These are phyloP conservation scores for Podospora didyma DNA, from an alignment of 495 filamentous ascomycete genomes.

Conservation along the genomic window DNA sequence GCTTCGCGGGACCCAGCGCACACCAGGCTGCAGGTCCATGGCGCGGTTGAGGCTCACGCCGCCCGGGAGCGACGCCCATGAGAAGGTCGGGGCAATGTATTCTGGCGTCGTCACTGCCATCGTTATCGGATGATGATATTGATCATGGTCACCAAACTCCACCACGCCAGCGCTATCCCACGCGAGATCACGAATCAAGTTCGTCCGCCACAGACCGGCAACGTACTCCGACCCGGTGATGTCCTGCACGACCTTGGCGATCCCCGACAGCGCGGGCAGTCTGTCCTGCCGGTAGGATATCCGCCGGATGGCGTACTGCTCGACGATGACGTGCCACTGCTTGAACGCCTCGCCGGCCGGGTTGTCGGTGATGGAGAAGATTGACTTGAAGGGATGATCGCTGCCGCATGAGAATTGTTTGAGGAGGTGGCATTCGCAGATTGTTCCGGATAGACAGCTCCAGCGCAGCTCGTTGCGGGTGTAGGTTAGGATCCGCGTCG, in stretches of 20 bases:
- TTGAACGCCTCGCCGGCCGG: neutral
- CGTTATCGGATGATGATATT: neutral
- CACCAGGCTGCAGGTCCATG: neutral
- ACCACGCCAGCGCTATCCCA: neutral
- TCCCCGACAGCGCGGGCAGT: constrained; percentile 28
- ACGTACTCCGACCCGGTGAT: constrained; percentile 24
- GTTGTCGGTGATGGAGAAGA: neutral
- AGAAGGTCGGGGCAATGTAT: neutral
- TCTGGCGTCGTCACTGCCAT: neutral
- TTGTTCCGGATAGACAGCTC: neutral
- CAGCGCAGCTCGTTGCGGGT: constrained; percentile 3
- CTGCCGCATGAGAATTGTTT: neutral
- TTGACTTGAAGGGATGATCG: neutral
- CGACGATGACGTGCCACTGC: constrained; percentile 1
- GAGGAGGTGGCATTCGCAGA: constrained; percentile 1
- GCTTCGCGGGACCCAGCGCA: neutral
- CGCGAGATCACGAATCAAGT: neutral
- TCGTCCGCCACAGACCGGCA: constrained; percentile 29
- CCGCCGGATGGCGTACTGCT: constrained; percentile 9
- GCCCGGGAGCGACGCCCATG: neutral
- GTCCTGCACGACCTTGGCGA: constrained; percentile 19
- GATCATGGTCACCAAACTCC: neutral
- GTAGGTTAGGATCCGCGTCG: constrained; percentile 1
- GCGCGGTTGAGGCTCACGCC: neutral
- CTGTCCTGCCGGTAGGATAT: constrained; percentile 26